phyloP scores from a whole-genome alignment of 371 early-diverging fungal species.

The Mortierella sp. region DNA sequence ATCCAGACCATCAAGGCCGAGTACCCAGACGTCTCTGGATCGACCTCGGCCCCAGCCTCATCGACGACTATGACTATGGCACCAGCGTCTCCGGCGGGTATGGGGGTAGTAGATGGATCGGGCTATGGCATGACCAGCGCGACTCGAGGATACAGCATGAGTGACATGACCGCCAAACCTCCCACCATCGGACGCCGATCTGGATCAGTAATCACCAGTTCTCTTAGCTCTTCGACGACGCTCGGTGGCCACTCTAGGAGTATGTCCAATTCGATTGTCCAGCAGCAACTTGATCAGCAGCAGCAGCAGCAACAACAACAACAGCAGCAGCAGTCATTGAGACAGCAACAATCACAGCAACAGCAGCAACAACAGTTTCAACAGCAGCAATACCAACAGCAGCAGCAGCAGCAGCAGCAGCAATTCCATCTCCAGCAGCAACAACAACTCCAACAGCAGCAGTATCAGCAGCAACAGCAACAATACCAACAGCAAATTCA shows the following conservation, averaged over 20 bases:
- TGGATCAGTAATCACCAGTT: conserved; percentile 13
- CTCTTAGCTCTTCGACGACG: conserved; percentile 11
- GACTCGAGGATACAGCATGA: conserved; percentile 29
- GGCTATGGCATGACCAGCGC: conserved; percentile 19
- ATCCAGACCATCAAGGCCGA: conserved; percentile 64
- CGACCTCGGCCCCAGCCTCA: conserved; percentile 15
- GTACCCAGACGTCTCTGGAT: conserved; percentile 24
- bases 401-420: conserved; percentile 10
- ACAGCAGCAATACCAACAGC: conserved; percentile 6
- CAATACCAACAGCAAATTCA: conserved; percentile 29
- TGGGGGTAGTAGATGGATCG: conserved; percentile 9
- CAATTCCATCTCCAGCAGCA: conserved; percentile 18
- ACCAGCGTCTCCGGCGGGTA: conserved; percentile 18
- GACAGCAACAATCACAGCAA: conserved; percentile 16
- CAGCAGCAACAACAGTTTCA: conserved; percentile 32
- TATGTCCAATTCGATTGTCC: conserved; percentile 19
- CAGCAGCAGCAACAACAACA: conserved; percentile 25
- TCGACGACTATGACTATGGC: conserved; percentile 28
- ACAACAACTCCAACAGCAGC: conserved; percentile 31
- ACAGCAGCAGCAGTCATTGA: not conserved
- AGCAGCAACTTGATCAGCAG: conserved; percentile 28
- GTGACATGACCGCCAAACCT: conserved; percentile 5
- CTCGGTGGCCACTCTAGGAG: conserved; percentile 15
- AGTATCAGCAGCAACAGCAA: conserved; percentile 22
- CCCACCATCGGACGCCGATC: conserved; percentile 40